Evolutionary conservation across 163 green algal genomes (phyloP), one percentile per base, ranked within the genome.

Genomic region (Coccomyxa subellipsoidea): DNA sequence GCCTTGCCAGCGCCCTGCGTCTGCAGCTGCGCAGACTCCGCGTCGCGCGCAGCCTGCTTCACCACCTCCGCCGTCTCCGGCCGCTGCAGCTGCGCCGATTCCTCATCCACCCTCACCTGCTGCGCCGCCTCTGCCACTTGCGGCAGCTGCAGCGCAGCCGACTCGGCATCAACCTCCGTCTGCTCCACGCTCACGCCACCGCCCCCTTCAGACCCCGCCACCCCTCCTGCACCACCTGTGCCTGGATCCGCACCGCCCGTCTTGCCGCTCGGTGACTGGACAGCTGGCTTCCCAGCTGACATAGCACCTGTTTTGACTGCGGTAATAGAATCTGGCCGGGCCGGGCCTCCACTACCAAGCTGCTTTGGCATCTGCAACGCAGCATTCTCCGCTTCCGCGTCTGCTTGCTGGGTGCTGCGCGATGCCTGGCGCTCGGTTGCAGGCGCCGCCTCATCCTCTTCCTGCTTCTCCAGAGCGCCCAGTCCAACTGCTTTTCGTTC

Each of bases 11-110:
- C 47, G 23, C 47, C 47, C 47, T 59, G 66, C 27, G 27, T 73
- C 66, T 73, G 66, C 66, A 73, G 66, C 66, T 73, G 66, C 32
- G 66, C 66, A 35, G 66, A 73, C 66, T 73, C 66, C n/a, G 27
- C 66, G 27, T 73, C 66, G 21, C 27, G 10, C 8, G 31, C 29
- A 32, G n/a, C 66, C 66, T 73, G 66, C 66, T n/a, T 27, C 29
- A 73, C 66, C 27, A 34, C 66, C 66, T 73, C 29, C 7, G 27
- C 29, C 27, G 66, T 73, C 66, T 73, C 66, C 32, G 66, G 66
- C 66, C n/a, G 27, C 66, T 73, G 66, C 66, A 73, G 66, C 10
- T 18, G 21, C 66, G n/a, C 66, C 27, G 66, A 73, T n/a, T 73
- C 66, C 29, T 32, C 66, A 34, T 73, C 66, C 66, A 73, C 66